Evolutionary conservation across 768 basidiomycete species (phyloP).

Genomic region (Pisolithus marmoratus): DNA sequence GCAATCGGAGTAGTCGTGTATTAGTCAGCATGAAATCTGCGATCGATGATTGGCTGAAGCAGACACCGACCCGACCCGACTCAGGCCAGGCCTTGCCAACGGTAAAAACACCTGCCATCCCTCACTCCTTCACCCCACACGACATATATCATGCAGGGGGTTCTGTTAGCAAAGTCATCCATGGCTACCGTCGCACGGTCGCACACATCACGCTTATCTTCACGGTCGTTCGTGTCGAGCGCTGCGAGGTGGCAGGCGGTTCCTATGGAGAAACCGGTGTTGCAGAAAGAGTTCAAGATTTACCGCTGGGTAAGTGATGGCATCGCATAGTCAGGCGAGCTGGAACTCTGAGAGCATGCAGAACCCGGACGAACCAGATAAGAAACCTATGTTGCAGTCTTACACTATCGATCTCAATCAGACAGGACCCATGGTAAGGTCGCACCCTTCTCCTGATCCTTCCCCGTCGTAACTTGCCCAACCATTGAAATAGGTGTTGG

Average conservation of each 20-base stretch:
- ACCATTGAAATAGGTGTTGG: conserved; percentile 51
- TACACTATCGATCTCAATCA: conserved; percentile 92
- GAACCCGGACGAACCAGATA: conserved; percentile 94
- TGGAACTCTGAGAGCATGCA: conserved; percentile 14
- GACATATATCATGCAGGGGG: no score
- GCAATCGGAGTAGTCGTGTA: no score
- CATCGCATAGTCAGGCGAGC: background rate
- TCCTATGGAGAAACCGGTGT: conserved; percentile 58
- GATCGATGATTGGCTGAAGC: no score
- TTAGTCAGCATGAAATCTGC: no score
- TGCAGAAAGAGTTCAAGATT: conserved; percentile 95
- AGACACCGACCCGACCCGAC: no score
- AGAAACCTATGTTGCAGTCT: conserved; percentile 85
- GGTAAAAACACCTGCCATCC: no score
- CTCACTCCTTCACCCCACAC: no score
- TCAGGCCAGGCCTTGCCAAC: no score
- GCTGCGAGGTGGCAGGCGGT: conserved; percentile 30
- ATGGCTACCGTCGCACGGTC: background rate
- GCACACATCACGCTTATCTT: background rate
- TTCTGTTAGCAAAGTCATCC: background rate
- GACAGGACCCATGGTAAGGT: conserved; percentile 88
- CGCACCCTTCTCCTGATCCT: background rate
- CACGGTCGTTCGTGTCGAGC: conserved; percentile 24
- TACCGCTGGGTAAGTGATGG: conserved; percentile 82
- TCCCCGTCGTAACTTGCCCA: background rate